phyloP scores from a whole-genome alignment of 2,329 filamentous ascomycete genomes.

The Fusarium lyarnte region DNA sequence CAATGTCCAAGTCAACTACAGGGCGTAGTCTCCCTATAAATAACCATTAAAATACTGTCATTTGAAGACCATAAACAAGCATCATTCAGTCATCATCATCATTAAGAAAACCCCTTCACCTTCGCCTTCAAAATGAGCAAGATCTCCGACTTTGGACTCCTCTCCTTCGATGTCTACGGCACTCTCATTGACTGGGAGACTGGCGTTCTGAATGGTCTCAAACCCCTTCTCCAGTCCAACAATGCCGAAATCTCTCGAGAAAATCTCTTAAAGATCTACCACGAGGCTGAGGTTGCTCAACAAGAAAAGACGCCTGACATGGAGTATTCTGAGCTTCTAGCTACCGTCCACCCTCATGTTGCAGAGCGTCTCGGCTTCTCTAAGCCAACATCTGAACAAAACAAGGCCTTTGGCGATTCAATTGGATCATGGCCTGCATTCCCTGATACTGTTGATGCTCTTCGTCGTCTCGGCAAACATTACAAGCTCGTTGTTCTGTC shows the following conservation, averaged over 20 bases:
- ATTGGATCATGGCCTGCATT: conserved; percentile 68
- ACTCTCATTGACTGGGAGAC: conserved; percentile 83
- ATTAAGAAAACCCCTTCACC: not conserved
- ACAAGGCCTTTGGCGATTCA: conserved; percentile 60
- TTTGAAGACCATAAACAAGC: not conserved
- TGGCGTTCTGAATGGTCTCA: conserved; percentile 67
- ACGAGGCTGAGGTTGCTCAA: conserved; percentile 59
- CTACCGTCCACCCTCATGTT: conserved; percentile 56
- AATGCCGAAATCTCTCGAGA: conserved; percentile 46
- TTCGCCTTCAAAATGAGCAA: conserved; percentile 23
- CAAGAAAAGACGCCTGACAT: conserved; percentile 65
- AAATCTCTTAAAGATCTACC: conserved; percentile 53
- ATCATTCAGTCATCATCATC: not conserved
- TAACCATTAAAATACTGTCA: not conserved
- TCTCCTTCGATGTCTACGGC: conserved; percentile 84
- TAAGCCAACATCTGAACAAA: conserved; percentile 50
- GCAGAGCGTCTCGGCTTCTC: conserved; percentile 55
- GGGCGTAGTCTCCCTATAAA: conserved; percentile 21
- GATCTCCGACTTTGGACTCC: conserved; percentile 48
- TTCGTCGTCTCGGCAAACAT: conserved; percentile 57
- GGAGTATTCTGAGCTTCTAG: conserved; percentile 69
- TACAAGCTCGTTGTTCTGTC: conserved; percentile 69
- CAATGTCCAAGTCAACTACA: conserved; percentile 15
- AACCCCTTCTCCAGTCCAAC: conserved; percentile 55
- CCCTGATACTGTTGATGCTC: conserved; percentile 64